Evolutionary conservation across 352 stramenopile species (phyloP).

Genomic region (Globisporangium irregulare): DNA sequence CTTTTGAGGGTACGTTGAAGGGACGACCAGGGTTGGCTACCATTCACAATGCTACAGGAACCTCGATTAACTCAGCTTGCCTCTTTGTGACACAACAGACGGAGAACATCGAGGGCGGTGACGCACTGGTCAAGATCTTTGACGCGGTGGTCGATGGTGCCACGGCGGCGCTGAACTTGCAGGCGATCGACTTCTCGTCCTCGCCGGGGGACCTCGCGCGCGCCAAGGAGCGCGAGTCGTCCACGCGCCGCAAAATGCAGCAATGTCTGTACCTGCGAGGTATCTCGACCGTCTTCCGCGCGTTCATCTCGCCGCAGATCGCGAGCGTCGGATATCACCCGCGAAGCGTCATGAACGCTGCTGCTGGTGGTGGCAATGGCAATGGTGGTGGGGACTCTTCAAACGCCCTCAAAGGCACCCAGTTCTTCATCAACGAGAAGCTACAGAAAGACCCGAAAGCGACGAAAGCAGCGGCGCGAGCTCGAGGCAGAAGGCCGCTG

Average conservation of each 20-base stretch:
- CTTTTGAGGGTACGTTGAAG: constrained; percentile 29
- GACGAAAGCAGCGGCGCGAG: neutral
- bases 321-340: constrained; percentile 42
- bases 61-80: neutral
- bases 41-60: neutral
- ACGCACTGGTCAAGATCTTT: constrained; percentile 49
- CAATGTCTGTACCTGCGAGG: constrained; percentile 62
- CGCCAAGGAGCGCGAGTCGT: constrained; percentile 28
- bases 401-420: neutral
- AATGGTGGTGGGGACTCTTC: neutral
- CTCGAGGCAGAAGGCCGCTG: neutral
- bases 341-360: constrained; percentile 22
- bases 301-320: constrained; percentile 43
- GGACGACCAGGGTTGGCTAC: neutral
- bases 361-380: neutral
- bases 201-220: constrained; percentile 30
- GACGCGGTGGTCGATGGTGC: constrained; percentile 37
- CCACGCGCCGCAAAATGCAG: constrained; percentile 39
- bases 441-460: constrained; percentile 14
- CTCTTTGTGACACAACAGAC: constrained; percentile 25
- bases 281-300: constrained; percentile 38
- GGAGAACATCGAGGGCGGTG: constrained; percentile 46
- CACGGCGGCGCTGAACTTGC: constrained; percentile 42
- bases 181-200: constrained; percentile 42
- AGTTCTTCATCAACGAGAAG: constrained; percentile 17